Evolutionary conservation across 331 rosid species (phyloP), one percentile per base, ranked within the genome.

Genomic region (Arachis monticola): DNA sequence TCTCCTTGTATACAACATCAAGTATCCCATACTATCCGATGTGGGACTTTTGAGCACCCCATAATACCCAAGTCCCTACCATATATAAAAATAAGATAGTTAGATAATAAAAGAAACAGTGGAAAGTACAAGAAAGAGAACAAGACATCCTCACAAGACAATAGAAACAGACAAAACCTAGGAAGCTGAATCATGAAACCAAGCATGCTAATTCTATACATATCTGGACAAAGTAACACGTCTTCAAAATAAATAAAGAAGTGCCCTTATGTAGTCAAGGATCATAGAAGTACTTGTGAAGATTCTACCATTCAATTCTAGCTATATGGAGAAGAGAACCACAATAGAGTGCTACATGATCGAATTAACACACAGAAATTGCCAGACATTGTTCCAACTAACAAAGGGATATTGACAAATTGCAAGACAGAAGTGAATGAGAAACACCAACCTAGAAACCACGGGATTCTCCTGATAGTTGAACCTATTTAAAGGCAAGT

Each of bases 361-460:
- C 56, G 5, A 51, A 12, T 51, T 51, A 10, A 22, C 27, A 22
- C 13, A 50, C 6, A 50, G 11, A 50, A 11, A 11, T 13, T 22
- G 27, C 27, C 27, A 22, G 27, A 22, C 27, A 22, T 22, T 11
- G 13, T 2, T 10, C 55, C 13, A 50, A 10, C 11, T 50, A 50
- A 50, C 11, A 50, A 50, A 72, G 40, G 38, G 70, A 50, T 44
- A 70, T 60, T 17, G 71, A 73, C 55, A 22, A 22, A 44, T 2
- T 1, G 45, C 40, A 61, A 63, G 67, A 30, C 45, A 50, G 40
- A 74, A 63, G 30, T 32, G 64, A 55, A 40, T 40, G 52, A 66
- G 17, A 22, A 51, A 60, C 70, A 65, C 81, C 41, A 81, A 86
- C 87, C 86, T 86, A 80, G 80, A 81, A 27, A 62, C 64, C 60